phyloP scores from a whole-genome alignment of 1,284 basidiomycete genomes.

The Sporisorium graminicola region DNA sequence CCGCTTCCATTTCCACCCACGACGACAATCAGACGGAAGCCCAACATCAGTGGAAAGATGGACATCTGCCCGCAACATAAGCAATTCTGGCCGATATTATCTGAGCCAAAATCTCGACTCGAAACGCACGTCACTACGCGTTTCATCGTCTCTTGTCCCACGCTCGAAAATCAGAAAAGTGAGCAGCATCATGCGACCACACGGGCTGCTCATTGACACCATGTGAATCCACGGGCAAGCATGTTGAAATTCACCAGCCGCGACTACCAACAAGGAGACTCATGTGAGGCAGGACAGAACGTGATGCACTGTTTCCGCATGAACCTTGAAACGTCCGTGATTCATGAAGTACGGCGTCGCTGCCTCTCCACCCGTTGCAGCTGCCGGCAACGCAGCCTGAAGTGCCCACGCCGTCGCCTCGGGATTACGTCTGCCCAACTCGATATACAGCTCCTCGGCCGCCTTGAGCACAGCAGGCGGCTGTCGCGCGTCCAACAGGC shows the following conservation, averaged over 20 bases:
- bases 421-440: conserved; percentile 18
- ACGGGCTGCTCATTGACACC: no score
- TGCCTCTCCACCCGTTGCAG: not conserved
- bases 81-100: conserved; percentile 13
- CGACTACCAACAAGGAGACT: no score
- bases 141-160: not conserved
- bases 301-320: conserved; percentile 18
- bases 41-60: conserved; percentile 9
- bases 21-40: not conserved
- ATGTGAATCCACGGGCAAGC: no score
- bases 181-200: no score
- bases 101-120: not conserved
- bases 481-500: conserved; percentile 28
- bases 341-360: conserved; percentile 32
- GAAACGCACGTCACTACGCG: not conserved
- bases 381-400: conserved; percentile 12
- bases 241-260: not conserved
- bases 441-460: conserved; percentile 15
- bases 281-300: conserved; percentile 4
- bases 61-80: conserved; percentile 13
- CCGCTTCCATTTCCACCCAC: not conserved
- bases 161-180: not conserved
- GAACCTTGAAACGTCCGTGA: conserved; percentile 1
- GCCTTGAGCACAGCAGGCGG: conserved; percentile 15
- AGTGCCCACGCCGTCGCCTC: conserved; percentile 29